Evolutionary conservation across 805 yeast species (phyloP), one percentile per base, ranked within the genome.

Genomic region (Vanderwaltozyma tropicalis): DNA sequence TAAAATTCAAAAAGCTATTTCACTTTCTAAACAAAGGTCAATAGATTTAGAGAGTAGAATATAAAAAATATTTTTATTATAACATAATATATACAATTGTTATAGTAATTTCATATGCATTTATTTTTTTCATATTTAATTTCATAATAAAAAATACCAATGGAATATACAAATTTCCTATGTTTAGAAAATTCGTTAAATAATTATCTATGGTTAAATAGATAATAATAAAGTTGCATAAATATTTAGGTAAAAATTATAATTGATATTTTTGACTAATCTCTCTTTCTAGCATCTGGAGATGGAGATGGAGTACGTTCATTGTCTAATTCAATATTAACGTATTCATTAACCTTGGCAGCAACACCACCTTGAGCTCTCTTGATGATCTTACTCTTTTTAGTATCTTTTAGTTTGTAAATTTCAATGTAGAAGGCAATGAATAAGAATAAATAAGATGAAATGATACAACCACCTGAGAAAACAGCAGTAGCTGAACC

Each of bases 311-410:
- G 78, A 43, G 69, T 72, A 30, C 59, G 62, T 37, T 61, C 60
- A 22, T 57, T 64, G 41, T 63, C 62, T 35, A 67, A 53, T 43
- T 74, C 80, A 46, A 77, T 72, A 42, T 73, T 68, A 40, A 82
- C 92, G 53, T 80, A 83, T 55, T 82, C 92, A 58, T 83, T 83
- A 45, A 83, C 88, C 56, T 78, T 80, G 45, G 88, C 86, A 50
- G 92, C 92, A 52, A 82, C 82, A 60, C 92, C 94, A 57, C 88
- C 92, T 50, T 72, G 66, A 41, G 80, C 83, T 50, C 86, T 69
- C 61, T 80, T 76, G 43, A 83, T 83, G 43, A 74, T 78, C 59
- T 73, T 73, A 24, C 31, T 10, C 24, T 35, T 30, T 62, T 72
- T 80, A 32, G 75, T 61, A 43, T 74, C 73, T 43, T 64, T 61